Conservation (phyloP, 2,329 filamentous ascomycete genomes). For the Cladosporium halotolerans region DNA sequence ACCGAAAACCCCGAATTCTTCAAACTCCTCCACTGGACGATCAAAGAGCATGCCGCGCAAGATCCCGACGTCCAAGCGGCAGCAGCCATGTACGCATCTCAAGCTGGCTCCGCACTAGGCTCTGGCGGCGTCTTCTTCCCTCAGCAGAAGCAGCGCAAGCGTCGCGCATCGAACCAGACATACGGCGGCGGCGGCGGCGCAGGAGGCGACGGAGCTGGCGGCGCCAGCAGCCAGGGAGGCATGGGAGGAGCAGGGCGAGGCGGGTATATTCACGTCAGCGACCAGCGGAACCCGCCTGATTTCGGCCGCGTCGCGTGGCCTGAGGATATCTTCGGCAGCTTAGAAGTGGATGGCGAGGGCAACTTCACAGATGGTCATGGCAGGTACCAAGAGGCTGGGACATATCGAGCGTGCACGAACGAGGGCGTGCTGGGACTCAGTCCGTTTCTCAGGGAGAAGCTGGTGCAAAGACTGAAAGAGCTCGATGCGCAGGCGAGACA, state of each 20-base stretch:
- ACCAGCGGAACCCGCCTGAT: conserved; percentile 54
- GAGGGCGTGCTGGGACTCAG: conserved; percentile 48
- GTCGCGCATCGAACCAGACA: conserved; percentile 18
- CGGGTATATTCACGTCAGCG: conserved; percentile 59
- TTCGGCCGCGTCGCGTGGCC: conserved; percentile 60
- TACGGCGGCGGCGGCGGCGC: conserved; percentile 35
- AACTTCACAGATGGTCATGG: conserved; percentile 51
- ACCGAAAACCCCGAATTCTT: conserved; percentile 52
- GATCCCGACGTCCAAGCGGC: conserved; percentile 54
- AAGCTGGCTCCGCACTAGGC: conserved; percentile 49
- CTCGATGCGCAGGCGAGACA: conserved; percentile 24
- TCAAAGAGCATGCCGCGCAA: conserved; percentile 47
- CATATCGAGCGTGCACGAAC: conserved; percentile 55
- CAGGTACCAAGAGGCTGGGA: conserved; percentile 55
- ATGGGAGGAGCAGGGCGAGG: conserved; percentile 52
- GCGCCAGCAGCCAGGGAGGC: conserved; percentile 53
- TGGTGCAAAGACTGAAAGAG: conserved; percentile 28
- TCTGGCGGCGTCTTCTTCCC: conserved; percentile 46
- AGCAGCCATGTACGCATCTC: conserved; percentile 54
- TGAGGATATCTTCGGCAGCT: conserved; percentile 60
- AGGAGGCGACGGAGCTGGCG: conserved; percentile 46
- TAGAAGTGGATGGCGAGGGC: conserved; percentile 55
- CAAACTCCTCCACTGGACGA: conserved; percentile 49
- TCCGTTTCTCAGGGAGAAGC: conserved; percentile 27
- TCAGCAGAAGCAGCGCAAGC: conserved; percentile 24